These are phyloP conservation scores for Boletellus deceptivus DNA, from an alignment of 1,284 basidiomycete species.

Conservation along the genomic window DNA sequence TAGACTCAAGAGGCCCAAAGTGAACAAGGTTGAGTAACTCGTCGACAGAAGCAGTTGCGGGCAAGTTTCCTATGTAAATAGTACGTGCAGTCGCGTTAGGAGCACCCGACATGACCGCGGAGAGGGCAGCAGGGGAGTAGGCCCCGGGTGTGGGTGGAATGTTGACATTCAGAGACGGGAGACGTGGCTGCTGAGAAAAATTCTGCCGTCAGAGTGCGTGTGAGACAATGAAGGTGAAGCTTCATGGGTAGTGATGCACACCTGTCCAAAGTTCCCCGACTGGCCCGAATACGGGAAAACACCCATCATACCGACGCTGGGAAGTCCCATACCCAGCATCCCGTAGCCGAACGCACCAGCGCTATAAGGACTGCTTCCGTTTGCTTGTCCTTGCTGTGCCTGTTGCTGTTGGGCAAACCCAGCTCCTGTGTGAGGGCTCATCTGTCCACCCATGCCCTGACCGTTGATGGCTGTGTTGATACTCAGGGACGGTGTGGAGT, in stretches of 20 bases:
- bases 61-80: conserved; percentile 96
- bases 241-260: conserved; percentile 29
- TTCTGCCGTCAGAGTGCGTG: conserved; percentile 25
- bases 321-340: conserved; percentile 75
- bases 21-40: conserved; percentile 97
- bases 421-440: conserved; percentile 57
- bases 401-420: conserved; percentile 48
- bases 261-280: conserved; percentile 67
- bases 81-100: conserved; percentile 80
- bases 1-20: conserved; percentile 94
- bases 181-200: conserved; percentile 49
- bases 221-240: neutral
- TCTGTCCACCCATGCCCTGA: conserved; percentile 49
- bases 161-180: conserved; percentile 65
- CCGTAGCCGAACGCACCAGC: conserved; percentile 58
- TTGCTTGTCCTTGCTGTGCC: conserved; percentile 38
- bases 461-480: conserved; percentile 62
- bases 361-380: conserved; percentile 45
- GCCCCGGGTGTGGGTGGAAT: conserved; percentile 51
- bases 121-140: conserved; percentile 73
- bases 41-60: conserved; percentile 94
- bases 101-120: conserved; percentile 61
- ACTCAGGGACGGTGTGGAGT: conserved; percentile 66
- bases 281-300: conserved; percentile 70
- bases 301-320: conserved; percentile 62